Evolutionary conservation across 495 filamentous ascomycete genomes (phyloP).

Genomic region (Penicillium simplicissimum): DNA sequence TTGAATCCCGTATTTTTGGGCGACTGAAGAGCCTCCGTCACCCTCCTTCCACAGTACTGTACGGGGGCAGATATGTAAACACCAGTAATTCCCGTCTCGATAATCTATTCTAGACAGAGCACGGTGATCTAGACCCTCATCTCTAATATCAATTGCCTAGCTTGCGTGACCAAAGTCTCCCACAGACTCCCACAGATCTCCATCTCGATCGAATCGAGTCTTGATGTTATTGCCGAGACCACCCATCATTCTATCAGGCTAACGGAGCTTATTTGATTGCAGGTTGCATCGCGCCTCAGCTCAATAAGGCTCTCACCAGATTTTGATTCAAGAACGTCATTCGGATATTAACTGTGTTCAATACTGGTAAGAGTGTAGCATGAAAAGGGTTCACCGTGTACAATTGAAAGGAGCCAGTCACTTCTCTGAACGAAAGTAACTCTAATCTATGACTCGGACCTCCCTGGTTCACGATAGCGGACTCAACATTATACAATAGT

Average conservation of each 20-base stretch:
- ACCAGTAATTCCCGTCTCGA: not conserved
- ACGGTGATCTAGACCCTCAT: conserved; percentile 7
- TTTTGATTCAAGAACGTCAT: not conserved
- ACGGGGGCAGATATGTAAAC: not conserved
- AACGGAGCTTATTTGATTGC: conserved; percentile 2
- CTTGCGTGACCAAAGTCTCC: not conserved
- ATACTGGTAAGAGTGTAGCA: too few relatives aligned
- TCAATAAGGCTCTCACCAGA: not conserved
- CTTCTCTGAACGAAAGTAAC: not conserved
- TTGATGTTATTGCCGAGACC: conserved; percentile 9
- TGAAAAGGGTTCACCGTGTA: too few relatives aligned
- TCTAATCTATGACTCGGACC: not conserved
- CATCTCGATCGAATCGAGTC: conserved; percentile 3
- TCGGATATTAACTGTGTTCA: too few relatives aligned
- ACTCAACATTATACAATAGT: too few relatives aligned
- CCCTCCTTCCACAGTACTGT: not conserved
- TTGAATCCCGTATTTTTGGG: conserved; percentile 1
- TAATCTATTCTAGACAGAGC: conserved; percentile 10
- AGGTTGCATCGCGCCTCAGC: not conserved
- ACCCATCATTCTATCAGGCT: not conserved
- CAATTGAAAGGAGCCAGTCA: not conserved
- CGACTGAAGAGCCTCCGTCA: not conserved
- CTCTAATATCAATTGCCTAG: not conserved
- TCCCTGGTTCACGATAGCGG: too few relatives aligned
- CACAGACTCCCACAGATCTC: not conserved